These are phyloP conservation scores for Mortierella sp. DNA, from an alignment of 371 early-diverging fungal genomes.

Conservation along the genomic window DNA sequence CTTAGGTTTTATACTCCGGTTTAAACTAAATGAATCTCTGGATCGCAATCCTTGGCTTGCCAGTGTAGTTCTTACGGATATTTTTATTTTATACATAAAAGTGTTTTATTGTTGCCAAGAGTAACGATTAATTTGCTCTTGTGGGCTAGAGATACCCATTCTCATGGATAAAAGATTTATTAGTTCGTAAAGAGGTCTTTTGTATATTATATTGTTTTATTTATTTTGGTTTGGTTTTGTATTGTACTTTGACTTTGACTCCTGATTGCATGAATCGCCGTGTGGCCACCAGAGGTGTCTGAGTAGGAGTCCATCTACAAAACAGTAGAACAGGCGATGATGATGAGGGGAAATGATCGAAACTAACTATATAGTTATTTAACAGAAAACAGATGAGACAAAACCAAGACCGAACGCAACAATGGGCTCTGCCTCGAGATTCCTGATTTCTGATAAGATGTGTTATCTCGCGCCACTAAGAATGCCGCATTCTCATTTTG, in stretches of 20 bases:
- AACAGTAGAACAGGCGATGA: too few species aligned
- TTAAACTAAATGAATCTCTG: neutral
- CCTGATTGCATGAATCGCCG: neutral
- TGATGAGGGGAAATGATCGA: too few species aligned
- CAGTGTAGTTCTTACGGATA: neutral
- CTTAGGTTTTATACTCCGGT: neutral
- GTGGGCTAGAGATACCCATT: too few species aligned
- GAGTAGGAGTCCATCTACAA: neutral
- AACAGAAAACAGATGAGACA: neutral
- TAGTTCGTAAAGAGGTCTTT: too few species aligned
- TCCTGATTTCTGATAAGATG: conserved; percentile 25
- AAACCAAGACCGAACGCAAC: neutral
- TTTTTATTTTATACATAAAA: neutral
- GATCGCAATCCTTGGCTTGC: neutral
- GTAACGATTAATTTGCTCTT: too few species aligned
- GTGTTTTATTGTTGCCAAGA: too few species aligned
- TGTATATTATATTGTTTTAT: neutral
- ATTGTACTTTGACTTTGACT: neutral
- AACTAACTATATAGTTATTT: too few species aligned
- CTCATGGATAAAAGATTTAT: too few species aligned
- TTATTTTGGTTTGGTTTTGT: neutral
- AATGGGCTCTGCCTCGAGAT: conserved; percentile 21
- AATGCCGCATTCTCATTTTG: conserved; percentile 10
- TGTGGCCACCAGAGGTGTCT: neutral
- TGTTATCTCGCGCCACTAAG: conserved; percentile 25